A percentile compares a stretch with the other conserved stretches of the same genome.
Evolutionary conservation across 257 asterid genomes (phyloP).

Genomic region (Gentiana straminea): DNA sequence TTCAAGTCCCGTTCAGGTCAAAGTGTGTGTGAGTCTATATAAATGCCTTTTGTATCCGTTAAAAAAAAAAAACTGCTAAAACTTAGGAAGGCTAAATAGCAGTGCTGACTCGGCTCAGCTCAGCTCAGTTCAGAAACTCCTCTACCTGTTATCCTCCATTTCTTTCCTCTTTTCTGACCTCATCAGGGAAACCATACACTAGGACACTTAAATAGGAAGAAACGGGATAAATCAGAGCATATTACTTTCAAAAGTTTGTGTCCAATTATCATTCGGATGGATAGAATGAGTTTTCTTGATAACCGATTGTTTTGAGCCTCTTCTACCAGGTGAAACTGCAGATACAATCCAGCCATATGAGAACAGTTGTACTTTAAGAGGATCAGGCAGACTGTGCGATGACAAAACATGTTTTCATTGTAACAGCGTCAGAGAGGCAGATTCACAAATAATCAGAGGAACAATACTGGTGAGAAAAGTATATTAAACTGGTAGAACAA

Average conservation of each 20-base stretch:
- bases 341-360: conserved; percentile 70
- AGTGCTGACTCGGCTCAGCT: too few relatives aligned
- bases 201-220: neutral
- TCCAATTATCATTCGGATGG: neutral
- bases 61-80: too few relatives aligned
- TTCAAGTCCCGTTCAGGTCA: too few relatives aligned
- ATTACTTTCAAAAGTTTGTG: neutral
- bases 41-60: too few relatives aligned
- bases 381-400: conserved; percentile 41
- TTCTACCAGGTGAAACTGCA: conserved; percentile 66
- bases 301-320: neutral
- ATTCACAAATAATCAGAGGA: conserved; percentile 76
- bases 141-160: too few relatives aligned
- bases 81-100: too few relatives aligned
- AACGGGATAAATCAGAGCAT: neutral
- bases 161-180: too few relatives aligned
- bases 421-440: conserved; percentile 54
- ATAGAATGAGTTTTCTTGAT: neutral
- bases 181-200: neutral
- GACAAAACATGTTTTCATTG: conserved; percentile 55
- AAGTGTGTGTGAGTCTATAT: too few relatives aligned
- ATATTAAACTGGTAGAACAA: conserved; percentile 4
- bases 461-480: conserved; percentile 80
- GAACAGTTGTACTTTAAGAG: conserved; percentile 37
- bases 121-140: neutral